Percentiles rank a stretch among this genome's conserved stretches.
phyloP scores from a whole-genome alignment of 2,329 filamentous ascomycete species.

The Westerdykella sp. region DNA sequence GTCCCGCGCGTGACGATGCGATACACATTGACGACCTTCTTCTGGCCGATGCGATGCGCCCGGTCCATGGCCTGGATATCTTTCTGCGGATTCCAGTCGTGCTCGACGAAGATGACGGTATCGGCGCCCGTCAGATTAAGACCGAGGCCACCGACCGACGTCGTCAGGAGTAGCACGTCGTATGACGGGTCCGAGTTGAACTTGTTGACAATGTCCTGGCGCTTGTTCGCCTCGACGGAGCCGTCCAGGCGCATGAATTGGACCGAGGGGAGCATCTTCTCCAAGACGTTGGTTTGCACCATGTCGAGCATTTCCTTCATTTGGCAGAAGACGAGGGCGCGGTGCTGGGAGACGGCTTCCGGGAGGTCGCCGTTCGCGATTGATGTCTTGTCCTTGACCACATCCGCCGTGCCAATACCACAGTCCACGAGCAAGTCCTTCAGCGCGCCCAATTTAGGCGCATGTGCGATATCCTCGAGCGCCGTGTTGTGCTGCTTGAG shows the following conservation, averaged over 20 bases:
- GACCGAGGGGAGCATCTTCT: conserved; percentile 83
- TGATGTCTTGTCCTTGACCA: conserved; percentile 42
- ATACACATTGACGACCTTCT: conserved; percentile 99
- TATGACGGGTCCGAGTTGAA: conserved; percentile 98
- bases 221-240: conserved; percentile 82
- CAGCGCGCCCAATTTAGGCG: conserved; percentile 85
- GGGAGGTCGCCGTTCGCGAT: conserved; percentile 50
- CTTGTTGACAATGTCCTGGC: conserved; percentile 96
- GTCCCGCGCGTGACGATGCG: conserved; percentile 93
- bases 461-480: conserved; percentile 78
- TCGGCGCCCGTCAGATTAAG: conserved; percentile 95
- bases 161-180: conserved; percentile 88
- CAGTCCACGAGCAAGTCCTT: conserved; percentile 96
- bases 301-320: conserved; percentile 99
- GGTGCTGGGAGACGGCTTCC: conserved; percentile 89
- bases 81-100: conserved; percentile 99
- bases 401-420: conserved; percentile 67
- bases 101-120: conserved; percentile 98
- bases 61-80: conserved; percentile 99
- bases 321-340: conserved; percentile 94
- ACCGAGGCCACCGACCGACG: conserved; percentile 87
- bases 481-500: conserved; percentile 72
- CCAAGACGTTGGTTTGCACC: conserved; percentile 89
- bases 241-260: conserved; percentile 94
- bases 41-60: conserved; percentile 95